A percentile compares a stretch with the other conserved stretches of the same genome.
phyloP scores from a whole-genome alignment of 192 early-diverging fungal species.

The Coemansia sp. region DNA sequence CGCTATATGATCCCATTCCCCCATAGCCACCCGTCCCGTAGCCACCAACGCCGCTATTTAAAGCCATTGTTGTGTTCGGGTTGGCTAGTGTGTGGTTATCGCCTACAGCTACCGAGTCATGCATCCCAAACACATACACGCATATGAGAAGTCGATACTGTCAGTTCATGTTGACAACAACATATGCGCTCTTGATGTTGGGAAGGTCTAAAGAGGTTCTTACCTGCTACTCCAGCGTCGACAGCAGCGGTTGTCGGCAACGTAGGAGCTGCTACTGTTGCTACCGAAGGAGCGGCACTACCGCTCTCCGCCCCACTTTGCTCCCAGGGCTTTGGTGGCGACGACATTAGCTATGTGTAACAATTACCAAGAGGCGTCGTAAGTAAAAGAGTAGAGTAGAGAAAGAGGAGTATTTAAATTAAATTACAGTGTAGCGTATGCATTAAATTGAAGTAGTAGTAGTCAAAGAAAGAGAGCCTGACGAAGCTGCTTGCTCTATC shows the following conservation, averaged over 20 bases:
- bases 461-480: not conserved
- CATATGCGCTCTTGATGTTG: not conserved
- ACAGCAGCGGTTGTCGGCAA: conserved; percentile 31
- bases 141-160: not conserved
- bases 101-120: not conserved
- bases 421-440: conserved; percentile 11
- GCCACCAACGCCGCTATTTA: conserved; percentile 12
- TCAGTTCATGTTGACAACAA: not conserved
- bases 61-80: conserved; percentile 1
- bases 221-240: conserved; percentile 29
- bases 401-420: not conserved
- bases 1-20: conserved; percentile 20
- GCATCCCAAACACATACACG: not conserved
- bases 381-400: not conserved
- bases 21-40: conserved; percentile 56
- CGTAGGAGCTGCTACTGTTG: conserved; percentile 13
- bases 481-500: not conserved
- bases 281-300: not conserved
- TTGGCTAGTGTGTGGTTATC: conserved; percentile 17
- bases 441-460: not conserved
- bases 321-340: conserved; percentile 56
- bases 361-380: not conserved
- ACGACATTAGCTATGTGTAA: conserved; percentile 28
- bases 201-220: not conserved
- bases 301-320: conserved; percentile 11